phyloP scores from a whole-genome alignment of 2,329 filamentous ascomycete species.

The Pestalotiopsis sp. region DNA sequence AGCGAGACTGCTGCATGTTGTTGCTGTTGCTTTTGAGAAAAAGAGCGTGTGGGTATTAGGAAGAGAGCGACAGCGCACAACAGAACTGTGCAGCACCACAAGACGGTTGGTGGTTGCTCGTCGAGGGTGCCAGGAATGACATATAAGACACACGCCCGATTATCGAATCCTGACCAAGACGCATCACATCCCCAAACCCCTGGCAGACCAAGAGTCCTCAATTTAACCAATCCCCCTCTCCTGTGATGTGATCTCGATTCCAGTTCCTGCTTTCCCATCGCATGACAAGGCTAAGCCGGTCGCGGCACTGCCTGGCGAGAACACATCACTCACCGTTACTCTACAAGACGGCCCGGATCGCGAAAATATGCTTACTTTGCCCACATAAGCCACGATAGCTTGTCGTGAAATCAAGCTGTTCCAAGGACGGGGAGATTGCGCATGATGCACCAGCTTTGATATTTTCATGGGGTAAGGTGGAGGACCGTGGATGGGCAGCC shows the following conservation, averaged over 20 bases:
- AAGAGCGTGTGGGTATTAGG: conserved; percentile 20
- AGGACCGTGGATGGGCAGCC: background rate
- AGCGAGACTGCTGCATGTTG: conserved; percentile 16
- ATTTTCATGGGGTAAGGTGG: conserved; percentile 10
- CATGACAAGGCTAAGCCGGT: conserved; percentile 5
- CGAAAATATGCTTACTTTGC: conserved; percentile 17
- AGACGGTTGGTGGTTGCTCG: too few relatives aligned
- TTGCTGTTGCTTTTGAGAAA: conserved; percentile 18
- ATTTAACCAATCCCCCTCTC: conserved; percentile 13
- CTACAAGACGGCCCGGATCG: background rate
- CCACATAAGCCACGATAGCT: conserved; percentile 17
- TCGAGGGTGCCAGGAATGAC: conserved; percentile 17
- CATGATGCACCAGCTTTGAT: conserved; percentile 20
- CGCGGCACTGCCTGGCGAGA: conserved; percentile 1
- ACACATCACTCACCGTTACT: background rate
- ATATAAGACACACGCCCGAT: conserved; percentile 19
- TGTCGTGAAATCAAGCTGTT: conserved; percentile 22
- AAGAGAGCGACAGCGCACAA: conserved; percentile 13
- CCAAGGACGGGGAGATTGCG: conserved; percentile 27
- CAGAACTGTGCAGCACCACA: background rate
- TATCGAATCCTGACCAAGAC: background rate
- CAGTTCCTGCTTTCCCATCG: conserved; percentile 16
- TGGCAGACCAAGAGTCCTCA: conserved; percentile 6
- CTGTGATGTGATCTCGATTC: conserved; percentile 19
- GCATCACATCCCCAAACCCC: background rate